Percentiles rank a stretch among this genome's conserved stretches.
Conservation (phyloP, 306 rosid species). For the Lupinus albus region DNA sequence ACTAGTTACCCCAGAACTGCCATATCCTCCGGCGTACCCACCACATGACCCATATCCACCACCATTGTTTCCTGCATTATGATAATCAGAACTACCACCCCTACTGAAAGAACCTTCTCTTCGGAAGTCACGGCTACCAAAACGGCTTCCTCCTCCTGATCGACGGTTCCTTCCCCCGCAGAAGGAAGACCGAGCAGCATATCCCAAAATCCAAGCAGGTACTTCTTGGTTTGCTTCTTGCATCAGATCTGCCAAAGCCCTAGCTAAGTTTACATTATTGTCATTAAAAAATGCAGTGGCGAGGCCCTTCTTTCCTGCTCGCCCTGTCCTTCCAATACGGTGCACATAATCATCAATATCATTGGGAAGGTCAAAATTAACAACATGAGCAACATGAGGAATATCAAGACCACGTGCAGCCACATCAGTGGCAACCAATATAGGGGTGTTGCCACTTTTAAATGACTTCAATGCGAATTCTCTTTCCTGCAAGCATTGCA, state of each 20-base stretch:
- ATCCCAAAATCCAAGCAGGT: slow-evolving; percentile 76
- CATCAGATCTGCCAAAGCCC: slow-evolving; percentile 77
- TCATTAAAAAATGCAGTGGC: slow-evolving; percentile 87
- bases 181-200: slow-evolving; percentile 61
- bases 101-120: slow-evolving; percentile 63
- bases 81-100: slow-evolving; percentile 57
- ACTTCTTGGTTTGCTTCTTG: slow-evolving; percentile 82
- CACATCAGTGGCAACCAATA: slow-evolving; percentile 85
- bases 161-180: slow-evolving; percentile 75
- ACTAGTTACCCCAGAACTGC: slow-evolving; percentile 59
- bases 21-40: slow-evolving; percentile 65
- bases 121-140: slow-evolving; percentile 80
- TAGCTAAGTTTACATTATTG: slow-evolving; percentile 67
- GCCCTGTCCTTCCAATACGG: slow-evolving; percentile 83
- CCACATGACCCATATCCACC: slow-evolving; percentile 65
- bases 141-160: slow-evolving; percentile 66
- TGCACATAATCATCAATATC: slow-evolving; percentile 90
- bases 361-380: slow-evolving; percentile 83
- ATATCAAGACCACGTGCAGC: slow-evolving; percentile 89
- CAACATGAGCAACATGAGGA: slow-evolving; percentile 81
- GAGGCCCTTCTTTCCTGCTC: slow-evolving; percentile 81
- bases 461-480: slow-evolving; percentile 75
- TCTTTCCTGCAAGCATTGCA: slow-evolving; percentile 62
- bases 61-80: slow-evolving; percentile 51
- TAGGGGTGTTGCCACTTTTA: slow-evolving; percentile 80